Base-by-base conservation (phyloP, 2,329 filamentous ascomycete genomes). In the Epichloe hybrida region DNA sequence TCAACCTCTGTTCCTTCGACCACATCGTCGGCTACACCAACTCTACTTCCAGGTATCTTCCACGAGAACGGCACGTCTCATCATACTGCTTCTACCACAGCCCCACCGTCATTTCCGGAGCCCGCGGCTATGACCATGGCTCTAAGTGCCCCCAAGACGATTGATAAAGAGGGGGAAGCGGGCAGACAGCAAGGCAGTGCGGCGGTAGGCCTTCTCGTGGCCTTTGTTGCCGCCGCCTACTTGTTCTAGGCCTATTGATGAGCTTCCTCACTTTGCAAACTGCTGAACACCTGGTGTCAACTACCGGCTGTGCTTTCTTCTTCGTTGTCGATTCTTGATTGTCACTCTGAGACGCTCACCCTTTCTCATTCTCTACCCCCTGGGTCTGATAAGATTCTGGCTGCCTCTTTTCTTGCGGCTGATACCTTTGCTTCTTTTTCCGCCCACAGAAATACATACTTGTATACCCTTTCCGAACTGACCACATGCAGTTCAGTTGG, bases 191-290 rank as follows among this genome's bases (percentile, higher is more conserved):
- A 77, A 56, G 72, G 73, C 47, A 72, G 71, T 46, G 75, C 77
- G 47, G 62, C 77, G 39, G 75, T 69, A 7, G 75, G 77, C 44
- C 68, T 81, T 21, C 66, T 80, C 42, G 69, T 80, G 44, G 77
- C 77, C 49, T 69, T 81, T 43, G 66, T 79, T 35, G 77, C 75
- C 21, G 72, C 76, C 27, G 70, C 71, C 15, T 74, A 69, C 57
- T 64, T 77, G 55, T 71, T 72, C 55, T 77, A 63, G 38, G 15
- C 12, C 6, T 23, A 34, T 20, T 45, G 7, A 39, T 37, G 17
- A 50, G 39, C 40, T 13, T 9, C 34, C 12, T 40, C 6, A 27
- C 48, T 36, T 36, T 43, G 17, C 5, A 12, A 37, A 31, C 4
- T n/a, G 12, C 17, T 31, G 20, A 36, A 46, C 46, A 45, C 41